Conservation (phyloP, 2,329 filamentous ascomycete genomes). For the Cryphonectria parasitica region DNA sequence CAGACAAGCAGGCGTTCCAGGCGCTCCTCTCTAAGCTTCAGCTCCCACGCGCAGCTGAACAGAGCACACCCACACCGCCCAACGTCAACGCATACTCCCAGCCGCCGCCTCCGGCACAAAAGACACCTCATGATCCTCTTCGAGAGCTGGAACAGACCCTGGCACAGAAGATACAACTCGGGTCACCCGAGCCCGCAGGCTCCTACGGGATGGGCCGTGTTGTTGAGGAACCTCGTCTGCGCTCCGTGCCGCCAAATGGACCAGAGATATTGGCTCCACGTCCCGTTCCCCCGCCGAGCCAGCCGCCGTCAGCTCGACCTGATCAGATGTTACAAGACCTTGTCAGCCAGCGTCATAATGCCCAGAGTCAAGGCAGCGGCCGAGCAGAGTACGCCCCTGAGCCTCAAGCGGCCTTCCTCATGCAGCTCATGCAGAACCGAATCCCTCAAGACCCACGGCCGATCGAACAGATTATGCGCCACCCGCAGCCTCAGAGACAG, state of each 20-base stretch:
- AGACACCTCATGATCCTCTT: slow-evolving; percentile 24
- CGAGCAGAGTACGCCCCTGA: slow-evolving; percentile 49
- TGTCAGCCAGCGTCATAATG: slow-evolving; percentile 61
- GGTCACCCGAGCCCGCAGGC: slow-evolving; percentile 54
- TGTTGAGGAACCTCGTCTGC: slow-evolving; percentile 49
- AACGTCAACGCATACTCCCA: slow-evolving; percentile 48
- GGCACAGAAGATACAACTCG: slow-evolving; percentile 43
- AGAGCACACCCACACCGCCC: slow-evolving; percentile 45
- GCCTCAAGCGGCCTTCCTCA: slow-evolving; percentile 75
- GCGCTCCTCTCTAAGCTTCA: slow-evolving; percentile 82
- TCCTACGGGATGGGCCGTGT: slow-evolving; percentile 51
- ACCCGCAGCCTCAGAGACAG: slow-evolving; percentile 56
- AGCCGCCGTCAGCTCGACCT: slow-evolving; percentile 52
- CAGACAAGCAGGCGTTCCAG: slow-evolving; percentile 86
- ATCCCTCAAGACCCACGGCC: slow-evolving; percentile 55
- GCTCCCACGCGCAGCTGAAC: slow-evolving; percentile 32
- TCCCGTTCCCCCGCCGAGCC: slow-evolving; percentile 47
- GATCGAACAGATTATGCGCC: slow-evolving; percentile 58
- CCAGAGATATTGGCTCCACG: slow-evolving; percentile 60
- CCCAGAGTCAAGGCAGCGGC: slow-evolving; percentile 53
- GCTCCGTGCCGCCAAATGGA: slow-evolving; percentile 43
- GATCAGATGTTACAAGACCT: slow-evolving; percentile 67
- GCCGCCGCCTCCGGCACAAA: slow-evolving; percentile 36
- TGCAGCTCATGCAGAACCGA: slow-evolving; percentile 74
- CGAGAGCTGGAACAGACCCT: slow-evolving; percentile 26